Conservation (phyloP, 257 asterid species). For the Solanum verrucosum region DNA sequence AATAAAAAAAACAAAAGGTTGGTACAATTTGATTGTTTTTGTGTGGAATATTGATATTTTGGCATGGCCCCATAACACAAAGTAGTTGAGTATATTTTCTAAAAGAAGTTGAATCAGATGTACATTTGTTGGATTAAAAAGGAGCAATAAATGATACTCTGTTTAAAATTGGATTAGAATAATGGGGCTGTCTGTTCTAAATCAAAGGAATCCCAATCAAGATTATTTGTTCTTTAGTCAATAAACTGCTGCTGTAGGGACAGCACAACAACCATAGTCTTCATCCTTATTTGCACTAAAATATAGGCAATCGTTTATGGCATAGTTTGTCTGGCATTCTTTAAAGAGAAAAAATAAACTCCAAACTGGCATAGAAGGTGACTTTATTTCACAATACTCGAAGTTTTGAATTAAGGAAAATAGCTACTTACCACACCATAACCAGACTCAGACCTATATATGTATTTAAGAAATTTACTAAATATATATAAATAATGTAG, state of each 20-base stretch:
- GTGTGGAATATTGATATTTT: conserved; percentile 14
- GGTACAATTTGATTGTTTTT: conserved; percentile 3
- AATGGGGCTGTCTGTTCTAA: conserved; percentile 5
- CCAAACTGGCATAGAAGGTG: not conserved
- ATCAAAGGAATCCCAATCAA: conserved; percentile 14
- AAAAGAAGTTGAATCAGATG: conserved; percentile 1
- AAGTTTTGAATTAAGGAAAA: not conserved
- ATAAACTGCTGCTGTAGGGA: conserved; percentile 10
- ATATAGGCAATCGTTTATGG: not conserved
- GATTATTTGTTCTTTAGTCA: conserved; percentile 7
- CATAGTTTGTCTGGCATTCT: not conserved
- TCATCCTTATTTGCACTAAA: not conserved
- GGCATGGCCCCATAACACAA: conserved; percentile 30
- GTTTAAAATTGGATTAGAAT: not conserved
- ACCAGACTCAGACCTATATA: too few species aligned
- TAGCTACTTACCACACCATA: not conserved
- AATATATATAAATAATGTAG: too few species aligned
- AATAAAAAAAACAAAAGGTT: conserved; percentile 18
- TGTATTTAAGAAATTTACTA: too few species aligned
- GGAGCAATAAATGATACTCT: not conserved
- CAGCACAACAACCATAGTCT: conserved; percentile 1
- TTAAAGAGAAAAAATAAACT: not conserved
- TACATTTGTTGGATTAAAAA: not conserved
- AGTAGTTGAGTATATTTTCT: not conserved
- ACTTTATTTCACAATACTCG: not conserved